A percentile compares a stretch with the other conserved stretches of the same genome.
phyloP scores from a whole-genome alignment of 768 basidiomycete genomes.

The Phylloporus sp. region DNA sequence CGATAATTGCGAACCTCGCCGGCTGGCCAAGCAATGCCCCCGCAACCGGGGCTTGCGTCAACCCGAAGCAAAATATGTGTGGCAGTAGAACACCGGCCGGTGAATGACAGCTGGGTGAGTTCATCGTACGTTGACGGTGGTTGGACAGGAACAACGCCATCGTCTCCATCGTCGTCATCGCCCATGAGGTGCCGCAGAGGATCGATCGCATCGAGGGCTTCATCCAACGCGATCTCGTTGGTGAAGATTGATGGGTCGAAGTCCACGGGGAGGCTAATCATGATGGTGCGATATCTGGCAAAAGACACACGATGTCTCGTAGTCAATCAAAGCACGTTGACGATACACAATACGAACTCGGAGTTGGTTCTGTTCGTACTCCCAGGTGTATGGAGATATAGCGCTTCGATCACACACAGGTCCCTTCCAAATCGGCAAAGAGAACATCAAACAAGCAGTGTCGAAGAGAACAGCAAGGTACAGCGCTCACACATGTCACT shows the following conservation, averaged over 20 bases:
- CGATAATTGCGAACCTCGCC: slow-evolving; percentile 59
- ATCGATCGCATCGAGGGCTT: slow-evolving; percentile 51
- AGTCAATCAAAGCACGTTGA: too few species aligned
- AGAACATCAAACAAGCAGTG: slow-evolving; percentile 22
- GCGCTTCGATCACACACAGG: slow-evolving; percentile 4
- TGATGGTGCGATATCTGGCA: neutral
- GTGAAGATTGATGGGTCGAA: slow-evolving; percentile 12
- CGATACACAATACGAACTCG: too few species aligned
- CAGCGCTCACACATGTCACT: slow-evolving; percentile 8
- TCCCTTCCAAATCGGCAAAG: neutral
- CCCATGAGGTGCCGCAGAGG: slow-evolving; percentile 60
- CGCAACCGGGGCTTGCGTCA: slow-evolving; percentile 85
- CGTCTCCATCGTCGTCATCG: slow-evolving; percentile 18
- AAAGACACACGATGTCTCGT: neutral
- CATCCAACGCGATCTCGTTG: slow-evolving; percentile 46
- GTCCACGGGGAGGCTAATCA: neutral
- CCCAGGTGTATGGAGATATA: neutral
- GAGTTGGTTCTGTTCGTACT: too few species aligned
- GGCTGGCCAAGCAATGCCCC: slow-evolving; percentile 90
- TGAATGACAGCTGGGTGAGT: slow-evolving; percentile 43
- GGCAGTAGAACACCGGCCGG: slow-evolving; percentile 5
- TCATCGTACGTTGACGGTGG: slow-evolving; percentile 47
- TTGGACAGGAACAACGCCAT: slow-evolving; percentile 48
- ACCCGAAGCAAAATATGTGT: slow-evolving; percentile 48
- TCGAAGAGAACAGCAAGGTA: slow-evolving; percentile 1